Evolutionary conservation across 768 basidiomycete species (phyloP).

Genomic region (Russula sp.): DNA sequence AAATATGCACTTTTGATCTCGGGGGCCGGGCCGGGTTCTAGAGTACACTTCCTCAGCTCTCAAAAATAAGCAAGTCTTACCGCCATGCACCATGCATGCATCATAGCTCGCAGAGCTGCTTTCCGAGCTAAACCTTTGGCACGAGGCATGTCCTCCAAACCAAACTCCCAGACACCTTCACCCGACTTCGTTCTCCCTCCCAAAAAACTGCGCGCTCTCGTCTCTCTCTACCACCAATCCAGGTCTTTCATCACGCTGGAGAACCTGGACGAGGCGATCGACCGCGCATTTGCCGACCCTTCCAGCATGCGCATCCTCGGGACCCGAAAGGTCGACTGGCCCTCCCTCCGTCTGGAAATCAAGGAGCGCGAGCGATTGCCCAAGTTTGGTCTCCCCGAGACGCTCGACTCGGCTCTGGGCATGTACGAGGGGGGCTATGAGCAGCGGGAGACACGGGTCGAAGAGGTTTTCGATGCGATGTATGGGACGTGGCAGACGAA

Average conservation of each 20-base stretch:
- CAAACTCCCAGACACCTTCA: constrained; percentile 6
- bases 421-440: neutral
- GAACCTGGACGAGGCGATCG: constrained; percentile 57
- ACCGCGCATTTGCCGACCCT: constrained; percentile 45
- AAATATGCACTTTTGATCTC: too few species aligned
- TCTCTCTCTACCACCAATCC: constrained; percentile 72
- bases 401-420: neutral
- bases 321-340: constrained; percentile 19
- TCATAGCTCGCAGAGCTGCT: constrained; percentile 2
- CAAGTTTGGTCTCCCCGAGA: constrained; percentile 15
- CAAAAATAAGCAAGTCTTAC: neutral
- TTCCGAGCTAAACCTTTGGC: neutral
- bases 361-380: constrained; percentile 13
- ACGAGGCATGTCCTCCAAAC: constrained; percentile 22
- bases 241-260: constrained; percentile 64
- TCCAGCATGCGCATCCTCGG: neutral
- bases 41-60: neutral
- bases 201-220: constrained; percentile 59
- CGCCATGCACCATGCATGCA: constrained; percentile 9
- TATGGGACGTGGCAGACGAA: constrained; percentile 18
- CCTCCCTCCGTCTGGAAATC: constrained; percentile 20
- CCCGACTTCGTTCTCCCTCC: constrained; percentile 37
- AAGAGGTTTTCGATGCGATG: constrained; percentile 19
- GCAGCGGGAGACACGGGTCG: constrained; percentile 6
- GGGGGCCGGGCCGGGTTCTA: neutral